phyloP scores from a whole-genome alignment of 225 moss, liverwort and hornwort species.

The Lunularia cruciata region DNA sequence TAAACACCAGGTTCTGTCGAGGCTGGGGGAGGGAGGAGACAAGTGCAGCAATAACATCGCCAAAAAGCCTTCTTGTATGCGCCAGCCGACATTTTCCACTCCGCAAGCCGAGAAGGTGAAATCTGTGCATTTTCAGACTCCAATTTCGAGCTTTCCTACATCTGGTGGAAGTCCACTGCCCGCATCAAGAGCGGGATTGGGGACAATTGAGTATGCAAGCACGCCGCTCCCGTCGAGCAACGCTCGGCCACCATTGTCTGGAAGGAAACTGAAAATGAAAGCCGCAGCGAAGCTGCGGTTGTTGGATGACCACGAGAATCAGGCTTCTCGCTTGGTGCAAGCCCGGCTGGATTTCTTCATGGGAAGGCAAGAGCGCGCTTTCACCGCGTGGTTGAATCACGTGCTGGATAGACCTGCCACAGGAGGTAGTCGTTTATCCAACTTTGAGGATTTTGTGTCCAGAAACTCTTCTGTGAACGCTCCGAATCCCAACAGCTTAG shows the following conservation, averaged over 20 bases:
- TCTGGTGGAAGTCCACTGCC: constrained; percentile 1
- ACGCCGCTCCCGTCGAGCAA: constrained; percentile 31
- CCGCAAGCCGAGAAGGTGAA: constrained; percentile 25
- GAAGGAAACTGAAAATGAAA: constrained; percentile 55
- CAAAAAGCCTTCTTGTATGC: background rate
- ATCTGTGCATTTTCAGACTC: constrained; percentile 5
- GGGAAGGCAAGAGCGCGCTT: constrained; percentile 72
- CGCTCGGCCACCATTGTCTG: constrained; percentile 52
- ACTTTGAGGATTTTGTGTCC: constrained; percentile 38
- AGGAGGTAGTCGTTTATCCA: constrained; percentile 17
- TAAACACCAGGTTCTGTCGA: constrained; percentile 49
- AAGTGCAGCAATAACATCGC: constrained; percentile 33
- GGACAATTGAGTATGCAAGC: background rate
- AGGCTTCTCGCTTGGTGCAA: constrained; percentile 60
- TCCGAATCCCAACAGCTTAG: background rate
- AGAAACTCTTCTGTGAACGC: constrained; percentile 7
- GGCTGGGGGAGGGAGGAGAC: constrained; percentile 46
- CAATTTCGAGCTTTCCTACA: background rate
- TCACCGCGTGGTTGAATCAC: constrained; percentile 56
- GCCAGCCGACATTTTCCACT: constrained; percentile 25
- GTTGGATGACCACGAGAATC: constrained; percentile 64
- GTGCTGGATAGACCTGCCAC: constrained; percentile 42
- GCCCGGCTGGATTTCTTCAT: constrained; percentile 54
- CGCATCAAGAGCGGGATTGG: constrained; percentile 12
- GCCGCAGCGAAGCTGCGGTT: constrained; percentile 57